Evolutionary conservation across 1,139 yeast species (phyloP).

Genomic region (Pichia sp.): DNA sequence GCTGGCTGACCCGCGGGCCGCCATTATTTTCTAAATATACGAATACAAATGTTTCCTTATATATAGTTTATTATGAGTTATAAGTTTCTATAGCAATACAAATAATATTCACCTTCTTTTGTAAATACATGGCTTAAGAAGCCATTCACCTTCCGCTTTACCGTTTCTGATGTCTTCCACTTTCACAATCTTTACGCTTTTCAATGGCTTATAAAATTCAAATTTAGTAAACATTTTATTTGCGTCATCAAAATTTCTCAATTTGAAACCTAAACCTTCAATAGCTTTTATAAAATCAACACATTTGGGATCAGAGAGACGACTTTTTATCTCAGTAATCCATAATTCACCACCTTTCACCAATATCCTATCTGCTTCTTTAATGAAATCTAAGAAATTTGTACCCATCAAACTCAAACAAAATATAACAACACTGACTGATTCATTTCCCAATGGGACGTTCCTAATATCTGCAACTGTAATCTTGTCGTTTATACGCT

Average conservation of each 20-base stretch:
- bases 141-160: conserved; percentile 77
- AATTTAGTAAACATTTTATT: conserved; percentile 94
- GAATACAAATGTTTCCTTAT: no score
- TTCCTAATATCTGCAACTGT: conserved; percentile 93
- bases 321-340: conserved; percentile 95
- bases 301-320: conserved; percentile 68
- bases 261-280: conserved; percentile 77
- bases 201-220: conserved; percentile 86
- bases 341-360: conserved; percentile 92
- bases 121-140: conserved; percentile 91
- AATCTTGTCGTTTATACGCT: conserved; percentile 77
- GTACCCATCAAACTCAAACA: conserved; percentile 98
- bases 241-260: conserved; percentile 76
- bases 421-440: conserved; percentile 80
- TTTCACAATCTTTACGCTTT: conserved; percentile 55
- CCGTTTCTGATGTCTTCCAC: conserved; percentile 40
- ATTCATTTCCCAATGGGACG: conserved; percentile 75
- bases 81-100: no score
- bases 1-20: no score
- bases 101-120: conserved; percentile 51
- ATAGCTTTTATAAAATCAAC: conserved; percentile 73
- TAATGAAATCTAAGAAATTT: conserved; percentile 82
- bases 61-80: no score
- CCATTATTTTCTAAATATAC: no score
- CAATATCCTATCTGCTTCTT: conserved; percentile 81